These are phyloP conservation scores for Ceratobasidium papillatum DNA, from an alignment of 1,284 basidiomycete genomes.

Conservation along the genomic window DNA sequence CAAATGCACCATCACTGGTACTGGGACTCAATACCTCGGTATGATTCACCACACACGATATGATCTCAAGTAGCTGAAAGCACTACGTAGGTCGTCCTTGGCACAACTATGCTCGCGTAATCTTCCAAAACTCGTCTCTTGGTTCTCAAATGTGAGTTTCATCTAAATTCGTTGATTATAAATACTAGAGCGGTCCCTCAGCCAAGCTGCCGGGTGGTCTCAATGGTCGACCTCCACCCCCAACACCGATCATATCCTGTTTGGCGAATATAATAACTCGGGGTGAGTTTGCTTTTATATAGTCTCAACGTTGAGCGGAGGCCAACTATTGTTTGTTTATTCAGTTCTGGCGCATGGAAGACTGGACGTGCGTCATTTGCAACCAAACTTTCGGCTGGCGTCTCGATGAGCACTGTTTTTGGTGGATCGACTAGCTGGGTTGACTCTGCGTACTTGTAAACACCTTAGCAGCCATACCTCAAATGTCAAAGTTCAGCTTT, in stretches of 20 bases:
- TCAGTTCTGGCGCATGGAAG: constrained; percentile 19
- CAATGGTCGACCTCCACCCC: constrained; percentile 40
- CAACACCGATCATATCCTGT: constrained; percentile 44
- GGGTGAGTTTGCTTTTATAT: constrained; percentile 16
- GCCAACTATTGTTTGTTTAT: background rate
- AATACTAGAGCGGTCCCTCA: too few species aligned
- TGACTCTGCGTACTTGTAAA: constrained; percentile 43
- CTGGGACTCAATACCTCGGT: constrained; percentile 27
- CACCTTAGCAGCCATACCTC: too few species aligned
- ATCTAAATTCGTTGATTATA: too few species aligned
- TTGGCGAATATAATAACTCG: constrained; percentile 45
- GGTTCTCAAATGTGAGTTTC: background rate
- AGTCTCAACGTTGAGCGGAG: background rate
- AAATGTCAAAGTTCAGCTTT: too few species aligned
- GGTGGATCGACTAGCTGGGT: constrained; percentile 45
- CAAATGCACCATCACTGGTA: constrained; percentile 39
- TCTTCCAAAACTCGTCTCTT: constrained; percentile 43
- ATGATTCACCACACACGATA: background rate
- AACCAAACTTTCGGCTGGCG: constrained; percentile 18
- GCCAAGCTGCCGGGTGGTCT: constrained; percentile 8
- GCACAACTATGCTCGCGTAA: constrained; percentile 44
- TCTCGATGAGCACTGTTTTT: constrained; percentile 43
- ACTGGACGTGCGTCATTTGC: constrained; percentile 41
- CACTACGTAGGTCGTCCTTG: background rate
- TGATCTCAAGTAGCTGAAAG: background rate